Evolutionary conservation across 2,329 filamentous ascomycete species (phyloP).

Genomic region (Diaporthe capsici): DNA sequence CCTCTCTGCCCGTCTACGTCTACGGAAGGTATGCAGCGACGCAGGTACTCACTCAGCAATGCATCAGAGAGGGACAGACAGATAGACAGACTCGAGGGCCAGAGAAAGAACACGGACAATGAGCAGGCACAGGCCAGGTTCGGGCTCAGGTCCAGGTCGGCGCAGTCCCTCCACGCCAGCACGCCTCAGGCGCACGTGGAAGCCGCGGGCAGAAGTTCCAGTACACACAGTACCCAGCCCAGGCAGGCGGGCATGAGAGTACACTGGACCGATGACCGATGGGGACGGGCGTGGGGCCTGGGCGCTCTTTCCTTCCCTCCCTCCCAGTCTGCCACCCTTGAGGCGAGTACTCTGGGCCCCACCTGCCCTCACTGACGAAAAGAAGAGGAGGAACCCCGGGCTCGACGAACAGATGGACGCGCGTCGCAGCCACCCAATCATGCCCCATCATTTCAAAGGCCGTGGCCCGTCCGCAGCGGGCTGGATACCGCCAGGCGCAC

Average conservation of each 20-base stretch:
- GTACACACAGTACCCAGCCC: no score
- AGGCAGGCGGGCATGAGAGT: neutral
- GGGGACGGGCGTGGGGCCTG: constrained; percentile 1
- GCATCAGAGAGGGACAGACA: neutral
- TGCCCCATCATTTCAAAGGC: constrained; percentile 28
- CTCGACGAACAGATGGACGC: constrained; percentile 36
- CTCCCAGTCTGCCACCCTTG: neutral
- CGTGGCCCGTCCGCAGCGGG: constrained; percentile 33
- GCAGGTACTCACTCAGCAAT: neutral
- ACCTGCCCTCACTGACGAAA: constrained; percentile 8
- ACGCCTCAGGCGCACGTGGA: constrained; percentile 17
- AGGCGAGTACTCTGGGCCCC: constrained; percentile 1
- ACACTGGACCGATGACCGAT: neutral
- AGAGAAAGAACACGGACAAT: neutral
- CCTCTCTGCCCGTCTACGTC: neutral
- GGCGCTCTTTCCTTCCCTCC: neutral
- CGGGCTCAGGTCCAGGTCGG: neutral
- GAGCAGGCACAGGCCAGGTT: constrained; percentile 18
- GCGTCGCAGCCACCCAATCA: constrained; percentile 41
- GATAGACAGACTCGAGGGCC: neutral
- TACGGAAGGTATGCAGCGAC: neutral
- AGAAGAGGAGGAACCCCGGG: constrained; percentile 31
- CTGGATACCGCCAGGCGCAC: constrained; percentile 11
- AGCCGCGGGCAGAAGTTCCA: neutral
- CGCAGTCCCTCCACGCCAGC: constrained; percentile 7